phyloP scores from a whole-genome alignment of 306 rosid genomes.

The Arachis hypogaea region DNA sequence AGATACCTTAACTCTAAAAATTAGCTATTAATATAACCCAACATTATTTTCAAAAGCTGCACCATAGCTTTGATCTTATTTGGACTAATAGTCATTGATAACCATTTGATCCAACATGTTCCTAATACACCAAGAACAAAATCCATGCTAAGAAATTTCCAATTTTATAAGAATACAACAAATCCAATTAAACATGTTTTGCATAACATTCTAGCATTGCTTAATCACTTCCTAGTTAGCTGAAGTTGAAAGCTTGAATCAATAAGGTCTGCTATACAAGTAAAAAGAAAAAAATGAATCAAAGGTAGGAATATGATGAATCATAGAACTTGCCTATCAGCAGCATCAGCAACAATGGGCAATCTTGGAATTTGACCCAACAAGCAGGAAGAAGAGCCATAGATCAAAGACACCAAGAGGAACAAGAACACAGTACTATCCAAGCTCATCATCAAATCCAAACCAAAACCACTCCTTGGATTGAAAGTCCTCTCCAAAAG shows the following conservation, averaged over 20 bases:
- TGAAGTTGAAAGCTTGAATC: constrained; percentile 1
- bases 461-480: constrained; percentile 75
- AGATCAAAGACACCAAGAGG: constrained; percentile 77
- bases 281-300: not conserved
- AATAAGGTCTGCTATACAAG: constrained; percentile 41
- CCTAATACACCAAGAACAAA: constrained; percentile 22
- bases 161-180: constrained; percentile 23
- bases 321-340: constrained; percentile 93
- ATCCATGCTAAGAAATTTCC: constrained; percentile 25
- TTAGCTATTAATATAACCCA: too few species aligned
- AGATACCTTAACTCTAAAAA: too few species aligned
- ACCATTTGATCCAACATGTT: not conserved
- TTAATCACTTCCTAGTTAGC: constrained; percentile 25
- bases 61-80: not conserved
- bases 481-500: constrained; percentile 82
- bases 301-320: not conserved
- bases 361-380: constrained; percentile 85
- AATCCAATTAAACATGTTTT: constrained; percentile 1
- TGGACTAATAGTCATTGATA: not conserved
- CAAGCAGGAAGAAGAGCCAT: constrained; percentile 89
- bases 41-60: not conserved
- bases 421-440: constrained; percentile 92
- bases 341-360: constrained; percentile 98
- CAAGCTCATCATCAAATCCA: constrained; percentile 95
- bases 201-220: constrained; percentile 32